A percentile compares a stretch with the other conserved stretches of the same genome.
Evolutionary conservation across 495 filamentous ascomycete species (phyloP).

Genomic region (Penicillium alfredii): DNA sequence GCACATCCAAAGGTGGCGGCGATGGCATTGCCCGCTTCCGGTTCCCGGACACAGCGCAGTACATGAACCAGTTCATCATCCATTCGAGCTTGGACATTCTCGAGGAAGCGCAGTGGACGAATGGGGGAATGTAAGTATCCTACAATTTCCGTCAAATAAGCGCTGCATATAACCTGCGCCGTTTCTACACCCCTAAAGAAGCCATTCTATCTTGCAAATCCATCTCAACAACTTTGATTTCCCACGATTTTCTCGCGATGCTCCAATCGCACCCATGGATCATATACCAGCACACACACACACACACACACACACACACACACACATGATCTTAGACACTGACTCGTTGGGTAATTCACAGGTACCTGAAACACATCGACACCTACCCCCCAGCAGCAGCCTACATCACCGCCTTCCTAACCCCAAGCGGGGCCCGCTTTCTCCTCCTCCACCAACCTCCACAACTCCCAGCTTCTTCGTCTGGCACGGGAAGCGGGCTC

Average conservation of each 20-base stretch:
- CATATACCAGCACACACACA: no score
- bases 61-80: conserved; percentile 96
- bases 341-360: no score
- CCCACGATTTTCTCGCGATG: no score
- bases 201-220: not conserved
- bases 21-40: conserved; percentile 75
- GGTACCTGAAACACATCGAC: conserved; percentile 94
- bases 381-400: conserved; percentile 73
- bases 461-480: conserved; percentile 37
- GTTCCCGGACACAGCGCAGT: conserved; percentile 77
- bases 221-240: no score
- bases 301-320: no score
- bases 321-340: no score
- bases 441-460: conserved; percentile 79
- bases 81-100: conserved; percentile 89
- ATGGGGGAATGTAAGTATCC: conserved; percentile 60
- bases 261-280: no score
- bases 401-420: conserved; percentile 88
- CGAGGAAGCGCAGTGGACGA: conserved; percentile 90
- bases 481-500: conserved; percentile 16
- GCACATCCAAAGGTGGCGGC: conserved; percentile 87
- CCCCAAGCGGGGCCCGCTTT: conserved; percentile 64
- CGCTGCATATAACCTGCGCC: not conserved
- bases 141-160: conserved; percentile 1
- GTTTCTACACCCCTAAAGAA: not conserved